These are phyloP conservation scores for Tympanopsis confertula DNA, from an alignment of 2,329 filamentous ascomycete genomes.

Conservation along the genomic window DNA sequence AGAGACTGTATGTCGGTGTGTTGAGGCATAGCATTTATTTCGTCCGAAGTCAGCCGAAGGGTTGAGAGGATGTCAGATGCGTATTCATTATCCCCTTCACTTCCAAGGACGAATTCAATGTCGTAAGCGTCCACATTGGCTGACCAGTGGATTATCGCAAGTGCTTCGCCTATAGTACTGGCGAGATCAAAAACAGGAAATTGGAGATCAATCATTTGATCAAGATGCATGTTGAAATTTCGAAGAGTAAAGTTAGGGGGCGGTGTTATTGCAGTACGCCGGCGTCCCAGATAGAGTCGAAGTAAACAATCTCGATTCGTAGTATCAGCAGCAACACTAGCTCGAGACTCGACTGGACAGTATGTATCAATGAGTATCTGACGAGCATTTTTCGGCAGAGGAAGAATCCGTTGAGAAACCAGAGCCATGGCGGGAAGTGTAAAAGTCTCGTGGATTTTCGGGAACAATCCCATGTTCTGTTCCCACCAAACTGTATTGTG, in stretches of 20 bases:
- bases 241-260: conserved; percentile 8
- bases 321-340: no score
- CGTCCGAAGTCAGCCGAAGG: no score
- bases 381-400: conserved; percentile 10
- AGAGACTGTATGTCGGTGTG: conserved; percentile 5
- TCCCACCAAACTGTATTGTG: conserved; percentile 3
- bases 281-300: no score
- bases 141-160: conserved; percentile 12
- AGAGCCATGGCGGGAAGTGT: conserved; percentile 9
- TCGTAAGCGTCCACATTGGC: conserved; percentile 9
- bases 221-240: conserved; percentile 10
- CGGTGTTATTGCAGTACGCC: conserved; percentile 1
- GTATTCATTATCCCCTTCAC: no score
- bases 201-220: conserved; percentile 8
- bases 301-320: no score
- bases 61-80: no score
- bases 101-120: conserved; percentile 10
- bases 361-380: conserved; percentile 7
- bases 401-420: conserved; percentile 11
- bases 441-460: conserved; percentile 1
- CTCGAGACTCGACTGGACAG: conserved; percentile 4
- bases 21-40: no score
- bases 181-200: conserved; percentile 6
- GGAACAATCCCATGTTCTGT: conserved; percentile 1
- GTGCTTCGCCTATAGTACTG: conserved; percentile 7